Evolutionary conservation across 2,329 filamentous ascomycete genomes (phyloP), one percentile per base, ranked within the genome.

Genomic region (Aspergillus awamori): DNA sequence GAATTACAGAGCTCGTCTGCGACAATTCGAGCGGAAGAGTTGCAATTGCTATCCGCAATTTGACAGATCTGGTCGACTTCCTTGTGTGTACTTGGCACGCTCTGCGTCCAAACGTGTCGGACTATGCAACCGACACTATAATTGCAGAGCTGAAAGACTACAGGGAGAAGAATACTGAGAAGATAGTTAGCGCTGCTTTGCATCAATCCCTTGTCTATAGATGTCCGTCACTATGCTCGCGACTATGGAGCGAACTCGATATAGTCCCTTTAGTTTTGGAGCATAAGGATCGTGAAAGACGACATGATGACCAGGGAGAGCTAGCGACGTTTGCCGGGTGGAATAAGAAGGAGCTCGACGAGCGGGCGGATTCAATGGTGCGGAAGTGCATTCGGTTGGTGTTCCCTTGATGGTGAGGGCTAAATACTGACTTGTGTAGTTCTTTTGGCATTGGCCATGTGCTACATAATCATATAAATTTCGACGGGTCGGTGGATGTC

Each of bases 321-420:
- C 15, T 55, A n/a, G 39, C 72, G 68, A 78, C 67, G 53, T 67
- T 43, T 65, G 61, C 56, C 47, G 61, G 57, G 62, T 84, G 83
- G 80, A 77, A 82, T 49, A 74, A 77, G 30, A 85, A 87, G 70
- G 78, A 82, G 22, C 83, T 92, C 4, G 90, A 93, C 68, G 90
- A 93, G 72, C 87, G 91, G 73, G 89, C 90, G 1, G 90, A 93
- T 71, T 89, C 88, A 1, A 89, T 92, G 83, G 89, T 87, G 1
- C 82, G 90, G 64, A 92, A 92, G 77, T 91, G 88, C 72, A 82
- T 92, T 63, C 84, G 87, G 87, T 88, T 75, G 11, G 20, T 49
- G 17, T 26, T 53, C 8, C 38, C 8, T 11, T 33, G 13, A 11
- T 22, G 53, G 24, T 55, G n/a, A 15, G 2, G 1, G 38, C 28